Evolutionary conservation across 1,284 basidiomycete genomes (phyloP).

Genomic region (Trametes pubescens): DNA sequence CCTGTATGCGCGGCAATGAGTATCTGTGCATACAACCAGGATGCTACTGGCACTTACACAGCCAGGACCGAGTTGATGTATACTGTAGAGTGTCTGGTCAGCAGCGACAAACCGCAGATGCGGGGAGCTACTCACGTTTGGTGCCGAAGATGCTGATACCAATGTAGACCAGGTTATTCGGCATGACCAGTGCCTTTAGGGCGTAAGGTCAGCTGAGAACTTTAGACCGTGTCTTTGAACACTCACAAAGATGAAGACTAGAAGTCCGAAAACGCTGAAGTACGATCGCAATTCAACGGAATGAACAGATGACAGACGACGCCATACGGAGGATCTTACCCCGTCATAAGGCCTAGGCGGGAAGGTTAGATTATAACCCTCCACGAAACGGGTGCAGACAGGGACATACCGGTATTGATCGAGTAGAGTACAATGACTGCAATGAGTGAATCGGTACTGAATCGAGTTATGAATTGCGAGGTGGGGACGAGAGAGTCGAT

Average conservation of each 20-base stretch:
- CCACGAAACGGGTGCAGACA: no score
- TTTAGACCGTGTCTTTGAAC: neutral
- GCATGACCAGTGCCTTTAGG: conserved; percentile 1
- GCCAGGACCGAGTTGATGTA: conserved; percentile 6
- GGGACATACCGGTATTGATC: neutral
- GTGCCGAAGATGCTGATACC: conserved; percentile 3
- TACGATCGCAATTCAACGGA: neutral
- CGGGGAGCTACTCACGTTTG: neutral
- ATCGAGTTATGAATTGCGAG: neutral
- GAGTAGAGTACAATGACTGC: neutral
- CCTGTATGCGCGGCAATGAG: neutral
- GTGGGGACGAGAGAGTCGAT: neutral
- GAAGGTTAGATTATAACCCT: neutral
- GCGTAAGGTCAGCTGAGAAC: neutral
- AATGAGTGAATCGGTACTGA: conserved; percentile 5
- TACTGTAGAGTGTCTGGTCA: neutral
- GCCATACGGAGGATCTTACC: neutral
- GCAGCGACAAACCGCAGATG: neutral
- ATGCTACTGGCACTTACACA: neutral
- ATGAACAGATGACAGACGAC: neutral
- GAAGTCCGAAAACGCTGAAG: neutral
- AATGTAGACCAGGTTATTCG: conserved; percentile 6
- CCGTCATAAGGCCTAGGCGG: neutral
- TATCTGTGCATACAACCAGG: no score
- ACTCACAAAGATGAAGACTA: conserved; percentile 1